Evolutionary conservation across 2,329 filamentous ascomycete genomes (phyloP), one percentile per base, ranked within the genome.

Genomic region (Clonostachys sp.): DNA sequence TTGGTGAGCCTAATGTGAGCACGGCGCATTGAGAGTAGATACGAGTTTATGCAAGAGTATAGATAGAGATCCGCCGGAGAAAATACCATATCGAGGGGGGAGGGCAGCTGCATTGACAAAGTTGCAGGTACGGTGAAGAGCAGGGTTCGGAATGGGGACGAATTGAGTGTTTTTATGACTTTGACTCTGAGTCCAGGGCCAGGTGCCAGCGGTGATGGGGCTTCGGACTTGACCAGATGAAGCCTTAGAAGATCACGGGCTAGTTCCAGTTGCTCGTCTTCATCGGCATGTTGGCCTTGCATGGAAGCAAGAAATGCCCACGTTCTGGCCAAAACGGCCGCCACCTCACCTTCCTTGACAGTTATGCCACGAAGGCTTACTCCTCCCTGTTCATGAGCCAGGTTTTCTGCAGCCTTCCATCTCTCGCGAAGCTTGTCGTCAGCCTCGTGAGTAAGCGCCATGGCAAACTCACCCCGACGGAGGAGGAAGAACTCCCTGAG

Each of bases 401-500:
- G 61, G 46, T 81, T 82, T 38, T 81, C 78, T 12, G 81, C 73
- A 52, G 83, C 73, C 55, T 77, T 81, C 76, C 88, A 89, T 44
- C 89, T 83, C 53, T 81, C 84, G n/a, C 82, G 78, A 20, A 94
- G 78, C 55, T 84, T 86, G 47, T 86, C 81, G 55, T 96, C 90
- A 1, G 92, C 90, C 67, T 96, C 89, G 35, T 86, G 81, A 2
- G 95, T 89, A 24, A 99, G 68, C 1, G 87, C 86, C 67, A 94
- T 84, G 17, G 91, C 90, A 63, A 99, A 99, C 63, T 97, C 94
- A 45, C 92, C 92, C 34, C 89, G 81, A 1, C 87, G 86, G 1
- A 99, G 76, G 3, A 99, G 77, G 55, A 96, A 89, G 66, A 95
- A 96, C 48, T 94, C 85, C 43, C 91, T 80, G 2, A 96, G 74